These are phyloP conservation scores for Licmophora abbreviata DNA, from an alignment of 108 stramenopile species.

Conservation along the genomic window DNA sequence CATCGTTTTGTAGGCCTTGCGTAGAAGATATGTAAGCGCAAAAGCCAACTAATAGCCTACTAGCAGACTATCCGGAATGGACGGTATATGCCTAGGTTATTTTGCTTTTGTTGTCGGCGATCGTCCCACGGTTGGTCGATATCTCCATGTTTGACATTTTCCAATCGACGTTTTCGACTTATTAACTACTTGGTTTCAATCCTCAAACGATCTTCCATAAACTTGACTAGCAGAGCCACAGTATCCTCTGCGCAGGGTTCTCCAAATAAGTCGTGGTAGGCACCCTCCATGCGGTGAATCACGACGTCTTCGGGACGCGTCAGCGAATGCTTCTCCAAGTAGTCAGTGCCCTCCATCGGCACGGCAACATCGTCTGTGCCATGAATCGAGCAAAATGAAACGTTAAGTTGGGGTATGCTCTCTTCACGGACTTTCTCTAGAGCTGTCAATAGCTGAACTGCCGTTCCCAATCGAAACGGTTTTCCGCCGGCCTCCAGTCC, in stretches of 20 bases:
- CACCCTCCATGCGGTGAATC: conserved; percentile 20
- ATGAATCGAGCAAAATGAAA: conserved; percentile 42
- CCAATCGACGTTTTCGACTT: no score
- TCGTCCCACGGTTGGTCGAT: no score
- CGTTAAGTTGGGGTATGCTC: conserved; percentile 27
- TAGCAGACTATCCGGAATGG: no score
- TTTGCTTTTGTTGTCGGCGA: no score
- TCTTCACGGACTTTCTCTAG: no score
- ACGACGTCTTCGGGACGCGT: conserved; percentile 16
- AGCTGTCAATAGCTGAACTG: conserved; percentile 23
- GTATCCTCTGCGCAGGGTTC: conserved; percentile 34
- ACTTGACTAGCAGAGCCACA: conserved; percentile 15
- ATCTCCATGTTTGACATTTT: no score
- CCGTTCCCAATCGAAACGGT: conserved; percentile 43
- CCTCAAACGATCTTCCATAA: conserved; percentile 19
- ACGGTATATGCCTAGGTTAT: no score
- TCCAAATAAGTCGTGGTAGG: conserved; percentile 30
- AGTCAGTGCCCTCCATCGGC: conserved; percentile 32
- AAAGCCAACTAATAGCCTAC: no score
- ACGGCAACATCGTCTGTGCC: conserved; percentile 40
- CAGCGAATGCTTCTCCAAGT: conserved; percentile 16
- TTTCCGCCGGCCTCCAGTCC: conserved; percentile 18
- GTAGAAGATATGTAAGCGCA: no score
- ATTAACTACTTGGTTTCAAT: no score
- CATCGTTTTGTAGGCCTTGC: no score